Percentiles rank a stretch among this genome's conserved stretches.
phyloP scores from a whole-genome alignment of 192 early-diverging fungal species.

The Lunasporangiospora selenospora region DNA sequence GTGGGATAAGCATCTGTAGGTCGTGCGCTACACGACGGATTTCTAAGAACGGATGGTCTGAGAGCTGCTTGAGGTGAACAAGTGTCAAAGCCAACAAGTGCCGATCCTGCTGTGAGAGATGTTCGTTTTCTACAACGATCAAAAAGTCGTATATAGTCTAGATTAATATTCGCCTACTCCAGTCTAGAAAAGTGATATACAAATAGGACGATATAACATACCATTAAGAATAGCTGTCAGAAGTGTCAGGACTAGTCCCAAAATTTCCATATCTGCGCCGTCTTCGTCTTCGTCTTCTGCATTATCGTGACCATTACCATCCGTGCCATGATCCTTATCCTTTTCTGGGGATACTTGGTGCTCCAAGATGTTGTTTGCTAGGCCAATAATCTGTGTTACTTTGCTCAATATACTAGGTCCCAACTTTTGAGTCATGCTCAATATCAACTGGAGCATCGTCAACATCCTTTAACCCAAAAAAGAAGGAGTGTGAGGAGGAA shows the following conservation, averaged over 20 bases:
- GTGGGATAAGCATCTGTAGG: constrained; percentile 52
- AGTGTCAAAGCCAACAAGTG: constrained; percentile 49
- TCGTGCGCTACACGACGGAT: constrained; percentile 56
- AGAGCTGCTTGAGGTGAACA: constrained; percentile 43
- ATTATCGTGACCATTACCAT: constrained; percentile 16
- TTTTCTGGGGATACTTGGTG: constrained; percentile 29
- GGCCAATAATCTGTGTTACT: constrained; percentile 76
- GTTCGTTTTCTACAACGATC: constrained; percentile 51
- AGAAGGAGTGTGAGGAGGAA: neutral
- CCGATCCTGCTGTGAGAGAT: constrained; percentile 46
- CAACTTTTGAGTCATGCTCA: constrained; percentile 70
- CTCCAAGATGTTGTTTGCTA: constrained; percentile 71
- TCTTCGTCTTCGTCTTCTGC: constrained; percentile 43
- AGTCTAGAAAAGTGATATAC: neutral
- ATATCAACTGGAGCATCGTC: constrained; percentile 63
- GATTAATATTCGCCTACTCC: neutral
- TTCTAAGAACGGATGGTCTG: constrained; percentile 45
- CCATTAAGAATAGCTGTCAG: constrained; percentile 68
- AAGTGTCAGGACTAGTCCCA: constrained; percentile 65
- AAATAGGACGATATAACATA: constrained; percentile 21
- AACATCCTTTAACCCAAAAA: constrained; percentile 52
- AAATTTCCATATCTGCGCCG: constrained; percentile 62
- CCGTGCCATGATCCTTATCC: constrained; percentile 1
- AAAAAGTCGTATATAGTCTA: neutral
- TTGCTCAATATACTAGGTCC: constrained; percentile 79